Base-by-base conservation (phyloP, 345 rosid genomes). In the Dimocarpus longan region DNA sequence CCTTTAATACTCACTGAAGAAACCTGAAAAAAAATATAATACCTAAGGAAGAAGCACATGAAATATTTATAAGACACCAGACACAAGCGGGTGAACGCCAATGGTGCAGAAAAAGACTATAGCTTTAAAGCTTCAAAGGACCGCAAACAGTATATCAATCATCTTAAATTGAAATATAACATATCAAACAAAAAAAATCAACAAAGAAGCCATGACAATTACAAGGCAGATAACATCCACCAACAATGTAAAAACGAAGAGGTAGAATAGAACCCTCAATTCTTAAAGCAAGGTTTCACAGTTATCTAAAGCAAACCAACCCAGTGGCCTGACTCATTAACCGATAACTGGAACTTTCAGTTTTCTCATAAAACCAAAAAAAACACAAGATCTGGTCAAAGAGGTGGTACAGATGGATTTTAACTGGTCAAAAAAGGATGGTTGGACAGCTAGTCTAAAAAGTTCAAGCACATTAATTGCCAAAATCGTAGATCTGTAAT, bases 1-100 rank as follows among this genome's bases (percentile, higher is more conserved):
- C 83, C 89, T 81, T 89, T 90, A 59, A 84, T 78, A 79, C 77
- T 89, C 79, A 84, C 72, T 52, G 90, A 81, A 64, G 92, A 76
- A 57, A 82, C 85, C 93, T 88, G 70, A 13, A 71, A 44, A 59
- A 83, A 0, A 32, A 70, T 39, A 18, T 32, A 26, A 50, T 68
- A 63, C 16, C 8, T 22, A 21, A 52, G 42, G 54, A 68, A 22
- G 32, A 56, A 6, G 9, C 24, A 18, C 21, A 71, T 44, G 16
- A 57, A 42, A 26, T 16, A 77, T 24, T 24, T 9, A 43, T 57
- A 42, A 15, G 22, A 15, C 15, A 37, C 9, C 16, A 7, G 50
- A 67, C 13, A 39, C 28, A 56, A 7, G 22, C 19, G 40, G 6
- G n/a, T 60, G 37, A 40, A 54, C 18, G 75, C 15, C 43, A 16